Percentiles rank a stretch among this genome's conserved stretches.
These are phyloP conservation scores for Suhomyces sp. DNA, from an alignment of 805 yeast species.

Conservation along the genomic window DNA sequence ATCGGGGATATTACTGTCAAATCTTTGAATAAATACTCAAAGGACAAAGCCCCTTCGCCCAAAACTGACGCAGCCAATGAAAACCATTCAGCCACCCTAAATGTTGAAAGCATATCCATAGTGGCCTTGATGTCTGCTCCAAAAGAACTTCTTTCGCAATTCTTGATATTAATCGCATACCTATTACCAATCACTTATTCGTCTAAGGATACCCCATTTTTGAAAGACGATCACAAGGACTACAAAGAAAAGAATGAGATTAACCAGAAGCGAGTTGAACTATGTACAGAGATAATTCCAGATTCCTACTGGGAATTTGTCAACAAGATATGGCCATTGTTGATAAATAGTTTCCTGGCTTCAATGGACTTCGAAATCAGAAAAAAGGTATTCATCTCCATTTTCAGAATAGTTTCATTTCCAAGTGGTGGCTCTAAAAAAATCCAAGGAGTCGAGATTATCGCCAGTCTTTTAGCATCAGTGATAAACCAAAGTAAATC, in stretches of 20 bases:
- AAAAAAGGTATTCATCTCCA: conserved; percentile 50
- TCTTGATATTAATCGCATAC: conserved; percentile 54
- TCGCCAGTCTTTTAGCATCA: conserved; percentile 55
- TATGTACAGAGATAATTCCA: conserved; percentile 24
- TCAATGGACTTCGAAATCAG: conserved; percentile 68
- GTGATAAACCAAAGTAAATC: conserved; percentile 54
- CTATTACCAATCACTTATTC: conserved; percentile 52
- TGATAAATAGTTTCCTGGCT: conserved; percentile 66
- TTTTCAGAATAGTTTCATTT: conserved; percentile 51
- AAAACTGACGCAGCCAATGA: neutral
- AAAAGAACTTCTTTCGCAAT: conserved; percentile 55
- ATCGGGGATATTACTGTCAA: conserved; percentile 46
- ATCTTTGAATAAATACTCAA: conserved; percentile 52
- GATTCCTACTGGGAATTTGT: conserved; percentile 35
- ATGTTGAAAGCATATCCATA: conserved; percentile 38
- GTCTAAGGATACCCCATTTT: conserved; percentile 27
- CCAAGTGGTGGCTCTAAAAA: conserved; percentile 27
- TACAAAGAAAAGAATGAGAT: conserved; percentile 20
- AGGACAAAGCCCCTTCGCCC: conserved; percentile 14
- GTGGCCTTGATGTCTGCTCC: conserved; percentile 76
- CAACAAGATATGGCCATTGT: conserved; percentile 45
- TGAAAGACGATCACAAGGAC: conserved; percentile 19
- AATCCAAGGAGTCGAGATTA: conserved; percentile 29
- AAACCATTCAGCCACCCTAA: conserved; percentile 1
- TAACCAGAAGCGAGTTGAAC: conserved; percentile 30